Evolutionary conservation across 2,329 filamentous ascomycete species (phyloP), one percentile per base, ranked within the genome.

Genomic region (Ophiostoma perfectum): DNA sequence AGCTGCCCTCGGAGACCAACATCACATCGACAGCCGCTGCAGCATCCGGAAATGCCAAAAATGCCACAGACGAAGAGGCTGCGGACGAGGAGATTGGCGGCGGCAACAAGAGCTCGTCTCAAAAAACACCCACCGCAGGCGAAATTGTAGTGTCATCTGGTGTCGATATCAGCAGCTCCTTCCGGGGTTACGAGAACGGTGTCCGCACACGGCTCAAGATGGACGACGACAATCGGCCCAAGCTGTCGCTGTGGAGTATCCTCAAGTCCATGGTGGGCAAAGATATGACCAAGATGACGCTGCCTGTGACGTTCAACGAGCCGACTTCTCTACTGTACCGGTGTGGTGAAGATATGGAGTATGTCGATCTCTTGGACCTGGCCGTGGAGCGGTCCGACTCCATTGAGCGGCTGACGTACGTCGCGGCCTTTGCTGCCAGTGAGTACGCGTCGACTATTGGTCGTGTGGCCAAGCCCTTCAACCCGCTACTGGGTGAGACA

Each of bases 251-350:
- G 60, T 99, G 95, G 93, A 90, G 90, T 73, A 97, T 99, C 73
- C 81, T 99, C 72, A 99, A 98, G 81, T 98, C 94, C 36, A 98
- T 99, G 95, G 97, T 99, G 78, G 95, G 95, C 72, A 98, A 99
- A 78, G 95, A 99, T 76, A 98, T 99, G 95, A 98, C 95, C 49
- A 98, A 96, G 82, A 99, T 99, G 94, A 98, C 95, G 0, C 81
- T 99, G 27, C 95, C 95, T 0, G 95, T 99, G 2, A 97, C 95
- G 0, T 98, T 99, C 82, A 99, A 99, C 79, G 95, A 99, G 78
- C 95, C 95, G 0, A 99, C 95, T 0, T 98, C 95, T 5, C 82
- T 99, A 12, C 84, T 99, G 8, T 95, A 98, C 78, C 91, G 95
- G 76, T 94, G 96, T 60, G 92, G 92, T 5, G 95, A 99, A 80